These are phyloP conservation scores for Suillus ampliporus DNA, from an alignment of 768 basidiomycete species.

Conservation along the genomic window DNA sequence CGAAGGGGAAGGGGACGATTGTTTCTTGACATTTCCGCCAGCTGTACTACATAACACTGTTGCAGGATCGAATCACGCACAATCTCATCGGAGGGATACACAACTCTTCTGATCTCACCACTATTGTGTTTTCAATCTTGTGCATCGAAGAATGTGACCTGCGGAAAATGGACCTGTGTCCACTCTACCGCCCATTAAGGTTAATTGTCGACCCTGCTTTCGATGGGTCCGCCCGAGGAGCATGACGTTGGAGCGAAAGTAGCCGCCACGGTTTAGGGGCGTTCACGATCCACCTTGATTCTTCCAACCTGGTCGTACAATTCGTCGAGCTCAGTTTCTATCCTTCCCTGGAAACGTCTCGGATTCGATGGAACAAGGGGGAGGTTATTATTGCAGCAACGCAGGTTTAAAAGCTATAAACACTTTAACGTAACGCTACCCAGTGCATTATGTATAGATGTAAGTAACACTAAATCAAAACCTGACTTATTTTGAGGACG, in stretches of 20 bases:
- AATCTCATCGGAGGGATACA: neutral
- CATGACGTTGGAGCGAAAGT: neutral
- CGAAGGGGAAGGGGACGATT: neutral
- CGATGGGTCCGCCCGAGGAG: neutral
- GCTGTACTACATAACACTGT: neutral
- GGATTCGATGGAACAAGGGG: neutral
- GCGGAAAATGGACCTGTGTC: neutral
- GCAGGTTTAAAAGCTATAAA: neutral
- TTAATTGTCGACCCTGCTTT: neutral
- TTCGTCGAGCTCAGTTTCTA: neutral
- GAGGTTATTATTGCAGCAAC: neutral
- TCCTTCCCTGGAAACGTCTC: neutral
- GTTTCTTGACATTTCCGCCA: neutral
- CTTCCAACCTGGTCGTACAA: neutral
- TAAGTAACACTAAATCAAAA: neutral
- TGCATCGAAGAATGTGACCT: neutral
- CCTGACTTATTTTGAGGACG: neutral
- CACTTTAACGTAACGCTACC: neutral
- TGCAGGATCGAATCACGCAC: neutral
- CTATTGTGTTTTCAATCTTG: neutral
- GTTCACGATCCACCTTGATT: neutral
- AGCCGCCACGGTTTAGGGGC: neutral
- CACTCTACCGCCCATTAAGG: no score
- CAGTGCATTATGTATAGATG: neutral
- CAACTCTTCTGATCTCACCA: neutral